Evolutionary conservation across 345 rosid genomes (phyloP).

Genomic region (Zanthoxylum bungeanum): DNA sequence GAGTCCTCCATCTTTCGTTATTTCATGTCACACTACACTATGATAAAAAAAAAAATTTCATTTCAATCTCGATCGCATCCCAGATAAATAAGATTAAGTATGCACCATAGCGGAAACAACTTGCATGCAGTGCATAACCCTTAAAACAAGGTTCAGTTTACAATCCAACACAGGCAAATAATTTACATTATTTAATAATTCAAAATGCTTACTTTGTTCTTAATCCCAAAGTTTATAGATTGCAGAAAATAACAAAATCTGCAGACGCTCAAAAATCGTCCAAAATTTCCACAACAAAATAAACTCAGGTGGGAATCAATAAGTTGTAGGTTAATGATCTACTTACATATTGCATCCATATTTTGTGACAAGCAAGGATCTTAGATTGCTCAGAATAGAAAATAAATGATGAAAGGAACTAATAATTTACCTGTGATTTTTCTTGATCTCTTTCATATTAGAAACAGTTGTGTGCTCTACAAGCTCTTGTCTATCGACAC

Average conservation of each 20-base stretch:
- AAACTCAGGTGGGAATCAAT: neutral
- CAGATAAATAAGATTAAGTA: neutral
- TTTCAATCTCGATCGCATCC: constrained; percentile 4
- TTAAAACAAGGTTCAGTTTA: neutral
- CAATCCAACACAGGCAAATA: neutral
- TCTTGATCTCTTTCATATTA: constrained; percentile 74
- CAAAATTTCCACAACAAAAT: neutral
- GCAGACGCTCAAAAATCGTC: constrained; percentile 1
- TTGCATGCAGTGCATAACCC: neutral
- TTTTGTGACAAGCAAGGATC: neutral
- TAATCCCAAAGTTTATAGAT: neutral
- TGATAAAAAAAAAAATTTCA: too few relatives aligned
- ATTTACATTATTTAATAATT: neutral
- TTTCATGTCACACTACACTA: neutral
- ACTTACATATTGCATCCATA: neutral
- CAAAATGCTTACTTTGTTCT: neutral
- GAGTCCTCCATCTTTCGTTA: neutral
- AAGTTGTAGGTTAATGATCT: neutral
- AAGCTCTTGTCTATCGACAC: constrained; percentile 92
- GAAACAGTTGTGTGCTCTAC: constrained; percentile 85
- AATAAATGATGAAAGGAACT: constrained; percentile 9
- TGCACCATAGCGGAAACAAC: neutral
- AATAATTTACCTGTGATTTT: constrained; percentile 78
- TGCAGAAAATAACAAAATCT: neutral
- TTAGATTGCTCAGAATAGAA: neutral